phyloP scores from a whole-genome alignment of 2,329 filamentous ascomycete genomes.

The Talaromyces verruculosus region DNA sequence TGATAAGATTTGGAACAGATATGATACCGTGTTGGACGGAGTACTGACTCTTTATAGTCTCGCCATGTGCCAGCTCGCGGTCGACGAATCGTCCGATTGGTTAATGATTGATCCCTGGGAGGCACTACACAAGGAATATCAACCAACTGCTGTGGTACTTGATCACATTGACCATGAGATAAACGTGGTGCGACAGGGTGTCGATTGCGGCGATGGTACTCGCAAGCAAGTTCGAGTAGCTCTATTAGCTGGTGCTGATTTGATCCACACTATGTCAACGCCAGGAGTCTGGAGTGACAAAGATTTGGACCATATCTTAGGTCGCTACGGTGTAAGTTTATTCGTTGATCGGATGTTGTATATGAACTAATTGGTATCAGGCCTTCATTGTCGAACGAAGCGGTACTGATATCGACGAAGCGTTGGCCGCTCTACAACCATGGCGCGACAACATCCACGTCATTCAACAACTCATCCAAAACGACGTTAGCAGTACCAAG shows the following conservation, averaged over 20 bases:
- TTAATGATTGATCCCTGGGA: slow-evolving; percentile 89
- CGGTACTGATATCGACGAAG: slow-evolving; percentile 85
- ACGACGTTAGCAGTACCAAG: slow-evolving; percentile 79
- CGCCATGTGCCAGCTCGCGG: slow-evolving; percentile 82
- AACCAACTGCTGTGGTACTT: slow-evolving; percentile 83
- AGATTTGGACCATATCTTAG: slow-evolving; percentile 85
- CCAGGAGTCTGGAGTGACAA: slow-evolving; percentile 75
- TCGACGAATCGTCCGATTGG: slow-evolving; percentile 70
- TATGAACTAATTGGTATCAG: slow-evolving; percentile 25
- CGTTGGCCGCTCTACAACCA: slow-evolving; percentile 73
- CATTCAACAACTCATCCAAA: slow-evolving; percentile 83
- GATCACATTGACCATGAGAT: slow-evolving; percentile 92
- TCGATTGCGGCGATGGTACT: slow-evolving; percentile 64
- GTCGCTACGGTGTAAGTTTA: slow-evolving; percentile 64
- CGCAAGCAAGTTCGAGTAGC: slow-evolving; percentile 71
- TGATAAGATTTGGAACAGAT: neutral
- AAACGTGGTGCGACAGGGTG: slow-evolving; percentile 73
- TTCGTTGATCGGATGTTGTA: neutral
- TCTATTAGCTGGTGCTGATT: slow-evolving; percentile 75
- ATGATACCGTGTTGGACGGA: neutral
- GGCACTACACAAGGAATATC: slow-evolving; percentile 78
- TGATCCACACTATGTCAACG: slow-evolving; percentile 71
- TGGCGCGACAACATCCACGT: slow-evolving; percentile 87
- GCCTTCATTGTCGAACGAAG: slow-evolving; percentile 84
- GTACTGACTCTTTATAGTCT: slow-evolving; percentile 50